phyloP scores from a whole-genome alignment of 139 green algal genomes.

The Picochlorum sp. region DNA sequence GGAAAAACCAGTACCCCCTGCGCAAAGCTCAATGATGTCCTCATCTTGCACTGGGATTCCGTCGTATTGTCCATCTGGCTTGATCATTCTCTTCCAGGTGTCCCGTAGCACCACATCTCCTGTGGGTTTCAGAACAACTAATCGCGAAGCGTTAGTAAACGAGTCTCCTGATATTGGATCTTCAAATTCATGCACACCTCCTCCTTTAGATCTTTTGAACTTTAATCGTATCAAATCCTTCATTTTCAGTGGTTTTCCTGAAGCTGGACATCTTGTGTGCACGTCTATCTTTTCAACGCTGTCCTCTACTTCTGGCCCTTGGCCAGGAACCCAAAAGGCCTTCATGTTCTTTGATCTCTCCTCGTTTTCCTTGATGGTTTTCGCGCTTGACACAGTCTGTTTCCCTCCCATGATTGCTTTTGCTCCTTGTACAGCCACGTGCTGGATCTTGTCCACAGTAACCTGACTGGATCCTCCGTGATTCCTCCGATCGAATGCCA shows the following conservation, averaged over 20 bases:
- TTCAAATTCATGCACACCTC: slow-evolving; percentile 52
- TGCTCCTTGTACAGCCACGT: slow-evolving; percentile 37
- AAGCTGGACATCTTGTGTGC: slow-evolving; percentile 69
- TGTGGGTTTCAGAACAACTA: slow-evolving; percentile 74
- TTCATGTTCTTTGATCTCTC: slow-evolving; percentile 58
- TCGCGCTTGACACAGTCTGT: slow-evolving; percentile 23
- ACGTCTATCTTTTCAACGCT: slow-evolving; percentile 60
- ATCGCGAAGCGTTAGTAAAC: slow-evolving; percentile 69
- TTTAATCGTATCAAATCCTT: slow-evolving; percentile 46
- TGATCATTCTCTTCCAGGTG: slow-evolving; percentile 70
- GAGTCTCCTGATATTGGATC: slow-evolving; percentile 77
- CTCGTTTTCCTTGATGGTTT: slow-evolving; percentile 59
- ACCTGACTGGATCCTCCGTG: slow-evolving; percentile 62
- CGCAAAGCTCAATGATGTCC: slow-evolving; percentile 69
- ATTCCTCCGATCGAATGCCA: slow-evolving; percentile 80
- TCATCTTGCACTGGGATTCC: slow-evolving; percentile 36
- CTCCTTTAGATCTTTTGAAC: slow-evolving; percentile 55
- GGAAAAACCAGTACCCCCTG: slow-evolving; percentile 68
- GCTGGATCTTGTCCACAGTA: slow-evolving; percentile 15
- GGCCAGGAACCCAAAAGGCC: slow-evolving; percentile 74
- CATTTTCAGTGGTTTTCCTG: slow-evolving; percentile 68
- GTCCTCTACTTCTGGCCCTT: slow-evolving; percentile 35
- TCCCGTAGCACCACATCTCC: slow-evolving; percentile 69
- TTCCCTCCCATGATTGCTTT: slow-evolving; percentile 39
- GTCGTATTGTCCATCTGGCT: slow-evolving; percentile 65